Percentiles rank a stretch among this genome's conserved stretches.
Evolutionary conservation across 2,329 filamentous ascomycete genomes (phyloP).

Genomic region (Alternaria novae-zelandiae): DNA sequence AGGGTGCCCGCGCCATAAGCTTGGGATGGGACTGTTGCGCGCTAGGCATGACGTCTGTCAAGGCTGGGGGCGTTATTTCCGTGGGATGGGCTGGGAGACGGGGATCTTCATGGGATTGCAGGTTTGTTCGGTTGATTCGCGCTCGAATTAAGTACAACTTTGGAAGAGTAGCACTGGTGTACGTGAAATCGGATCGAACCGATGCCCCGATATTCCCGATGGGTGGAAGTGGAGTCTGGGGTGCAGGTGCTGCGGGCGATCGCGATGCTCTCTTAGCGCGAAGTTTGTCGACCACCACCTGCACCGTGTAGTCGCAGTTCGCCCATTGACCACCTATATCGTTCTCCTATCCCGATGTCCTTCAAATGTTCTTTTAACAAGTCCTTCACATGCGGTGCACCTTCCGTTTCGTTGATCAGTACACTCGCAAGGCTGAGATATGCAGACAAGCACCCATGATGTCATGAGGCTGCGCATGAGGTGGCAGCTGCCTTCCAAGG

Average conservation of each 20-base stretch:
- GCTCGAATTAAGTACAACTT: too few relatives aligned
- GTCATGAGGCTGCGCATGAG: neutral
- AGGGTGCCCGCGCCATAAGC: slow-evolving; percentile 13
- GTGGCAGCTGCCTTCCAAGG: neutral
- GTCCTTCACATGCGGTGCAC: rapidly evolving
- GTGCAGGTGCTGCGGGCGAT: slow-evolving; percentile 11
- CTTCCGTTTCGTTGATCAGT: neutral
- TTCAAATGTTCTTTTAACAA: neutral
- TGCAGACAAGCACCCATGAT: neutral
- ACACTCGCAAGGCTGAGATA: neutral
- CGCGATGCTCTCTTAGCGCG: neutral
- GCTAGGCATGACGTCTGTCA: slow-evolving; percentile 21
- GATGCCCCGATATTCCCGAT: neutral
- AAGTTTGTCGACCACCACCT: neutral
- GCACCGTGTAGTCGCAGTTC: neutral
- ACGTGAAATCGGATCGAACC: neutral
- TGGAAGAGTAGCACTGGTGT: neutral
- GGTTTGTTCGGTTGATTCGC: too few relatives aligned
- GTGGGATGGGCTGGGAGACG: neutral
- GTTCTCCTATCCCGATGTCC: rapidly evolving
- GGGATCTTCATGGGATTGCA: neutral
- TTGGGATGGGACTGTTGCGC: slow-evolving; percentile 7
- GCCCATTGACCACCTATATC: neutral
- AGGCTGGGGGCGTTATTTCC: slow-evolving; percentile 8
- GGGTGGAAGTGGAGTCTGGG: slow-evolving; percentile 16